Evolutionary conservation across 2,329 filamentous ascomycete genomes (phyloP).

Genomic region (Pseudogymnoascus sp.): DNA sequence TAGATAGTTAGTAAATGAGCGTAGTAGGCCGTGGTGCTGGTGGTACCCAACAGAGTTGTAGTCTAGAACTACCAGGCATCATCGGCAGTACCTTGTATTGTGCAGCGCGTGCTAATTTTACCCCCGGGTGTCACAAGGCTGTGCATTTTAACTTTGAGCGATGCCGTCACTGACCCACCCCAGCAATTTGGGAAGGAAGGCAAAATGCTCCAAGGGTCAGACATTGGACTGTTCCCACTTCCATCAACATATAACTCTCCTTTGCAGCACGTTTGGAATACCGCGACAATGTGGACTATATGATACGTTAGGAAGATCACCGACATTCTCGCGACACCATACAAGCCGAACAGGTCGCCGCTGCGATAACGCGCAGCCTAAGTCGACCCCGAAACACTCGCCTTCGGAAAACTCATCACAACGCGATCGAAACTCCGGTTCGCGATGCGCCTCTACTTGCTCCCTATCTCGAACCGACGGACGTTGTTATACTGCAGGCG

Average conservation of each 20-base stretch:
- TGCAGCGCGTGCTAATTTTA: constrained; percentile 3
- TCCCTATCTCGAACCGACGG: constrained; percentile 85
- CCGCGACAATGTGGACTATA: neutral
- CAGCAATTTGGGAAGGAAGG: neutral
- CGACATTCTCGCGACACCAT: neutral
- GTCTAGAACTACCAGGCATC: constrained; percentile 3
- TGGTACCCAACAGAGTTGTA: neutral
- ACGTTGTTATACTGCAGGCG: constrained; percentile 89
- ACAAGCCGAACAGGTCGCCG: neutral
- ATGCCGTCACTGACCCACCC: constrained; percentile 6
- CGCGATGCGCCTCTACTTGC: constrained; percentile 81
- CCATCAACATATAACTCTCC: neutral
- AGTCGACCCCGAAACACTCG: neutral
- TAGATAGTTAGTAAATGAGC: constrained; percentile 1
- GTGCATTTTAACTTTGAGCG: neutral
- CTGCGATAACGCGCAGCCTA: neutral
- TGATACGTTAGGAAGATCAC: neutral
- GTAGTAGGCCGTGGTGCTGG: neutral
- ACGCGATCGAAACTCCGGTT: neutral
- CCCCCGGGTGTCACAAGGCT: constrained; percentile 3
- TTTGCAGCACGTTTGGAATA: neutral
- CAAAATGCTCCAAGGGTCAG: neutral
- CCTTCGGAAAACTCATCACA: neutral
- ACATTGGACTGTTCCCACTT: neutral
- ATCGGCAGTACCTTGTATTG: neutral